Evolutionary conservation across 2,329 filamentous ascomycete species (phyloP), one percentile per base, ranked within the genome.

Genomic region (Paecilomyces dactylethromorphus): DNA sequence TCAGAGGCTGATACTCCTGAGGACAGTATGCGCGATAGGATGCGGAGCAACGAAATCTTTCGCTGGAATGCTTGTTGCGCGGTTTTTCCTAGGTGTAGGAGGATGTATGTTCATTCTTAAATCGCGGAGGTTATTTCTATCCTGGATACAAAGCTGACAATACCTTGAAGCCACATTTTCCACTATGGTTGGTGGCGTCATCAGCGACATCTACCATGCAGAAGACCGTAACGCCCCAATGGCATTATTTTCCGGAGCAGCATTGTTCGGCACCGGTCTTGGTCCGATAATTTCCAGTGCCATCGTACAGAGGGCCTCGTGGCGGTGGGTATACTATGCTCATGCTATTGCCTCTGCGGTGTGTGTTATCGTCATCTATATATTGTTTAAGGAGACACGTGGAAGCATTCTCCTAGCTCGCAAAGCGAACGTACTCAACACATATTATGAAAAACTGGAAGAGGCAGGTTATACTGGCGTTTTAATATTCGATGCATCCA

Each of bases 261-360:
- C 91, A 0, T 77, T 97, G 0, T 81, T 88, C 10, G 93, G 91
- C 0, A 95, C 91, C 0, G 91, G 91, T 0, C 76, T 88, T 0
- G 92, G 92, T 0, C 92, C 92, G 0, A 69, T 96, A 6, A 77
- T 92, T 0, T 83, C 83, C 3, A 85, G 89, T 0, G 84, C 87
- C 53, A 85, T 97, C 62, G 84, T 87, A 0, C 77, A 89, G 35
- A 80, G 84, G 55, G 80, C 84, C 1, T 81, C 76, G 3, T 96
- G 91, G 91, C 85, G 90, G 62, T 96, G 92, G 92, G 84, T 92
- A 0, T 96, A 95, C 71, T 96, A 91, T 82, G 81, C 92, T 29
- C 92, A 97, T 65, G 84, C 86, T 7, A 91, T 96, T 53, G 76
- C 84, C 22, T 84, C 87, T 57, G 85, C 80, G 0, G 71, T 86